Conservation (phyloP, 441 rosid genomes). For the Aquilaria agallochum region DNA sequence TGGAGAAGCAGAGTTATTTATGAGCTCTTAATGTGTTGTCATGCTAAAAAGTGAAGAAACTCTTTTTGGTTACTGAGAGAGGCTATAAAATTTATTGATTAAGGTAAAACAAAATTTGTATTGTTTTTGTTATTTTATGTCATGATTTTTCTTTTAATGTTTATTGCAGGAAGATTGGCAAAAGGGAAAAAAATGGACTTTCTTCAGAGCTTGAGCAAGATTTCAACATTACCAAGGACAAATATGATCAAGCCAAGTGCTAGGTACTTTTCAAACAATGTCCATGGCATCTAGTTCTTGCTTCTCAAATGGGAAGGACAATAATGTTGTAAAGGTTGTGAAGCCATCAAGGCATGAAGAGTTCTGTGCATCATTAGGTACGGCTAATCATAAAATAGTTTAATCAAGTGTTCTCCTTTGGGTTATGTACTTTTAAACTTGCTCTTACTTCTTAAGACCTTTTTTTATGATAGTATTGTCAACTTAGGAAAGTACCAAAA, state of each 20-base stretch:
- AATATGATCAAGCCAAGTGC: slow-evolving; percentile 39
- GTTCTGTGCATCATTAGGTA: too few relatives aligned
- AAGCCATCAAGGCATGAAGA: too few relatives aligned
- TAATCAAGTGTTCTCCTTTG: too few relatives aligned
- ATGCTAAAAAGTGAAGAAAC: not conserved
- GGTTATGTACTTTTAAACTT: too few relatives aligned
- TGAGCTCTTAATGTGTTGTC: not conserved
- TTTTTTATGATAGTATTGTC: too few relatives aligned
- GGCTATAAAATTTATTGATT: slow-evolving; percentile 1
- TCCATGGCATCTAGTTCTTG: slow-evolving; percentile 40
- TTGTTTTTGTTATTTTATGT: slow-evolving; percentile 9
- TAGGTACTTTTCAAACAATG: slow-evolving; percentile 46
- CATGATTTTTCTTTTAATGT: slow-evolving; percentile 16
- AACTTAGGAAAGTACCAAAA: too few relatives aligned
- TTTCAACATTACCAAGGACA: slow-evolving; percentile 77
- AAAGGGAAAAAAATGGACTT: slow-evolving; percentile 84
- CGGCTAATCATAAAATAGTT: too few relatives aligned
- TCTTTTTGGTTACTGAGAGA: not conserved
- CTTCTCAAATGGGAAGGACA: too few relatives aligned
- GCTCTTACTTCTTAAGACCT: too few relatives aligned
- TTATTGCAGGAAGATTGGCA: slow-evolving; percentile 88
- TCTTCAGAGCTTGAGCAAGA: slow-evolving; percentile 88
- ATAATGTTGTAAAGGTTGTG: too few relatives aligned
- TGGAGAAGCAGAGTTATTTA: too few relatives aligned
- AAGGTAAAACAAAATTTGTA: not conserved